phyloP scores from a whole-genome alignment of 1,284 basidiomycete genomes.

The Melampsora larici-populina region DNA sequence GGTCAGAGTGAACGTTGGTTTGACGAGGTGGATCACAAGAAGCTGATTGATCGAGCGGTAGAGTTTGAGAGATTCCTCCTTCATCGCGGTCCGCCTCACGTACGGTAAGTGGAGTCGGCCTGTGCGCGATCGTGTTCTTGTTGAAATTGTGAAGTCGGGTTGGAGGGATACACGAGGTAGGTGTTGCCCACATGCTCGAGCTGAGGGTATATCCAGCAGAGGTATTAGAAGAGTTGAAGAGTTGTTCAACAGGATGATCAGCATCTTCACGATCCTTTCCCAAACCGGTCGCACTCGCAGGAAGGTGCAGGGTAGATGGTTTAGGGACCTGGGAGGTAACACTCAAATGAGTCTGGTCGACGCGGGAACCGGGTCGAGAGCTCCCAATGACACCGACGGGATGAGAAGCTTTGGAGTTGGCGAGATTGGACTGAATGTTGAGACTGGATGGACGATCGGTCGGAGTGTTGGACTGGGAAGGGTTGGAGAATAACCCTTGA shows the following conservation, averaged over 20 bases:
- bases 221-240: neutral
- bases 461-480: neutral
- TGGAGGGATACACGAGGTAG: neutral
- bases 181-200: conserved; percentile 43
- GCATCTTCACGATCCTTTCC: neutral
- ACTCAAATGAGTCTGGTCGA: conserved; percentile 13
- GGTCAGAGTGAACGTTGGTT: neutral
- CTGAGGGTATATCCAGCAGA: conserved; percentile 41
- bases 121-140: neutral
- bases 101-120: neutral
- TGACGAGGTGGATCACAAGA: neutral
- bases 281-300: neutral
- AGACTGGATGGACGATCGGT: neutral
- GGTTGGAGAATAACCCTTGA: neutral
- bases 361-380: conserved; percentile 33
- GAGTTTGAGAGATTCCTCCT: neutral
- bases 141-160: conserved; percentile 6
- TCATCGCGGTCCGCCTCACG: neutral
- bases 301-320: neutral
- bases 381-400: conserved; percentile 36
- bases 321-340: conserved; percentile 5
- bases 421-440: neutral
- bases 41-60: no score
- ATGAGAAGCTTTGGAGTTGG: neutral
- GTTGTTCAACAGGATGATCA: neutral